These are phyloP conservation scores for Sphagnum magellanicum DNA, from an alignment of 228 moss, liverwort and hornwort species.

Conservation along the genomic window DNA sequence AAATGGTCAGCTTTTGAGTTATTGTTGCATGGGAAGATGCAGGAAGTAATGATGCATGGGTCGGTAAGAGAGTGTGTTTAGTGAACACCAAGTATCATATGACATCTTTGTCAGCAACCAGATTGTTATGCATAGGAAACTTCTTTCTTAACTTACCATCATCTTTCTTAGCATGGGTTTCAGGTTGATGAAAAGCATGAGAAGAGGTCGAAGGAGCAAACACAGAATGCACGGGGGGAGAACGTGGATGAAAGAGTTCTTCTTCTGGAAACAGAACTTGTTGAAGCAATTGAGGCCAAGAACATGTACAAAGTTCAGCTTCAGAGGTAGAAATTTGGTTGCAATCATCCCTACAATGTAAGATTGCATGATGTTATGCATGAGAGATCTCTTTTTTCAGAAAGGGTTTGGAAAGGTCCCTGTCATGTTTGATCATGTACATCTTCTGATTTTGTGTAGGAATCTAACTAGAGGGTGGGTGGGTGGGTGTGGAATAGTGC, in stretches of 20 bases:
- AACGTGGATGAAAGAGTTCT: conserved; percentile 66
- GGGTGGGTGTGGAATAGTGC: conserved; percentile 51
- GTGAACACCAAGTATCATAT: conserved; percentile 1
- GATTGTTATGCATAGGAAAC: background rate
- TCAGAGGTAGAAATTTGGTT: conserved; percentile 39
- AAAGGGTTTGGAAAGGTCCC: too few relatives aligned
- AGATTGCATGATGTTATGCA: background rate
- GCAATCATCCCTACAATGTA: background rate
- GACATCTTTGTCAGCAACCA: conserved; percentile 2
- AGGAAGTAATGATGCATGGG: background rate
- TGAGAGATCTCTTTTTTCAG: too few relatives aligned
- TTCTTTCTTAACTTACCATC: too few relatives aligned
- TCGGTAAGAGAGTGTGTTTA: background rate
- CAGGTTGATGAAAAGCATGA: conserved; percentile 84
- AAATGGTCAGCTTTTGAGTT: too few relatives aligned
- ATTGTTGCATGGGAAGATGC: too few relatives aligned
- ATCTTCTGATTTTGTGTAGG: too few relatives aligned
- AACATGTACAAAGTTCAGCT: conserved; percentile 88
- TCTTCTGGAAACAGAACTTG: conserved; percentile 74
- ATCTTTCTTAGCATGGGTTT: conserved; percentile 1
- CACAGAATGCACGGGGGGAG: conserved; percentile 57
- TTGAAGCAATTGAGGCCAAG: conserved; percentile 78
- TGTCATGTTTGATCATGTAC: too few relatives aligned
- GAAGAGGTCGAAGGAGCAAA: conserved; percentile 60
- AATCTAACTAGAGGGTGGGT: background rate